A percentile compares a stretch with the other conserved stretches of the same genome.
phyloP scores from a whole-genome alignment of 2,329 filamentous ascomycete genomes.

The Colletotrichum brevisporum region DNA sequence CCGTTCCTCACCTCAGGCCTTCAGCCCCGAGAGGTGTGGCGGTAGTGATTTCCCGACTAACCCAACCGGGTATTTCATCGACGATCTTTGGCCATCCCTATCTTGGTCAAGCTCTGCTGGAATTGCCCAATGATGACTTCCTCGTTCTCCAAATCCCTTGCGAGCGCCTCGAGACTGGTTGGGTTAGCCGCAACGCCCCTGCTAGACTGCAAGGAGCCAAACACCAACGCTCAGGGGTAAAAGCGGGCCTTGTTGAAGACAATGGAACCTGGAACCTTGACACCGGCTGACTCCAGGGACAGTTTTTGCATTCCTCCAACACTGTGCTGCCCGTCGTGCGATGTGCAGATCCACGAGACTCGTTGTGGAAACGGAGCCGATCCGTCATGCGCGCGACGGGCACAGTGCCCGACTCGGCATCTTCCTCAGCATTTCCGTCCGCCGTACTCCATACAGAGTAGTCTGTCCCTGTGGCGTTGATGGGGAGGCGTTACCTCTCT shows the following conservation, averaged over 20 bases:
- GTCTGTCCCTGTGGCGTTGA: conserved; percentile 19
- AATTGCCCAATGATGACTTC: conserved; percentile 40
- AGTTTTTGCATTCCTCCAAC: conserved; percentile 20
- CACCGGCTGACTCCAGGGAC: conserved; percentile 7
- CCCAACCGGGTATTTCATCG: conserved; percentile 39
- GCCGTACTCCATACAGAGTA: not conserved
- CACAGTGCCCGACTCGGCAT: conserved; percentile 13
- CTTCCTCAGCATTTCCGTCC: conserved; percentile 12
- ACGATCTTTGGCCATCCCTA: conserved; percentile 43
- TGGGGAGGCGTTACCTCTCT: conserved; percentile 1
- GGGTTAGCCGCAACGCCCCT: conserved; percentile 28
- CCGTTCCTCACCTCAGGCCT: not conserved
- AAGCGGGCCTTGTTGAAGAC: conserved; percentile 41
- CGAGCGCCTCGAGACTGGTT: conserved; percentile 11
- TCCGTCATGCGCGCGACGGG: conserved; percentile 36
- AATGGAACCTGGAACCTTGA: conserved; percentile 32
- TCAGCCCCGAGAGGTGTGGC: conserved; percentile 14
- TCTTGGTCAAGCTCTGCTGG: conserved; percentile 30
- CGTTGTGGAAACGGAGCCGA: conserved; percentile 33
- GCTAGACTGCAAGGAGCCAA: conserved; percentile 36
- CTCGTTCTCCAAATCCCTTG: conserved; percentile 14
- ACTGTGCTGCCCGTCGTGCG: conserved; percentile 26
- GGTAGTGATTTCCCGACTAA: conserved; percentile 31
- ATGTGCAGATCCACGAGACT: conserved; percentile 25
- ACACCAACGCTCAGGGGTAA: conserved; percentile 45